Evolutionary conservation across 495 filamentous ascomycete genomes (phyloP), one percentile per base, ranked within the genome.

Genomic region (Corynascus novoguineensis): DNA sequence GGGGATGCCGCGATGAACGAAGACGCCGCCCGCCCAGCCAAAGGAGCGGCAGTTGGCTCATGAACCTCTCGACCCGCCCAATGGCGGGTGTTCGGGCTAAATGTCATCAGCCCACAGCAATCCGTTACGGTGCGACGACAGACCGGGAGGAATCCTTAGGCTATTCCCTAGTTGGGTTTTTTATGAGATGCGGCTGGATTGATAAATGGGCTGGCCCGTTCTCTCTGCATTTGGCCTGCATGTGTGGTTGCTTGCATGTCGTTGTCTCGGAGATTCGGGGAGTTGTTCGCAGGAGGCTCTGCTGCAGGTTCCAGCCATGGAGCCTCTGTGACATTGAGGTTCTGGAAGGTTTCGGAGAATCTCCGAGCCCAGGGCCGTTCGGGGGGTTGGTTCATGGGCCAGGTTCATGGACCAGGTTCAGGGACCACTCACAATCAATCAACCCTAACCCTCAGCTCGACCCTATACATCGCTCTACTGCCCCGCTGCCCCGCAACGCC

Each of bases 21-120:
- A 22, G 38, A 41, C 6, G 38, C 17, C 38, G 38, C 19, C 5
- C 15, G 5, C 4, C 41, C 22, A 24, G 52, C 53, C 38, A n/a
- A 29, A 34, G 32, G 24, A 25, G 15, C 59, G 59, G 59, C 53
- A 61, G 53, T 57, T 61, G 5, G 6, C 42, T 3, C 27, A 28
- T 15, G 37, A 35, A 44, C 9, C 11, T 44, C 29, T 48, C 25
- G 17, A 24, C 32, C 34, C 12, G 29, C 19, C 38, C 50, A 45
- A 57, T 64, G 31, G 37, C 54, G 49, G 50, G 40, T 15, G 1
- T n/a, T n/a, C 50, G 54, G 61, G 59, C 24, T 58, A 64, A 64
- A 49, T 21, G 31, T 52, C 27, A 58, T 37, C n/a, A 27, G 31
- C 32, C 21, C 47, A 37, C 37, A 27, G n/a, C 1, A 17, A 4